Conservation (phyloP, 2,329 filamentous ascomycete species). For the Colletotrichum endophyticum region DNA sequence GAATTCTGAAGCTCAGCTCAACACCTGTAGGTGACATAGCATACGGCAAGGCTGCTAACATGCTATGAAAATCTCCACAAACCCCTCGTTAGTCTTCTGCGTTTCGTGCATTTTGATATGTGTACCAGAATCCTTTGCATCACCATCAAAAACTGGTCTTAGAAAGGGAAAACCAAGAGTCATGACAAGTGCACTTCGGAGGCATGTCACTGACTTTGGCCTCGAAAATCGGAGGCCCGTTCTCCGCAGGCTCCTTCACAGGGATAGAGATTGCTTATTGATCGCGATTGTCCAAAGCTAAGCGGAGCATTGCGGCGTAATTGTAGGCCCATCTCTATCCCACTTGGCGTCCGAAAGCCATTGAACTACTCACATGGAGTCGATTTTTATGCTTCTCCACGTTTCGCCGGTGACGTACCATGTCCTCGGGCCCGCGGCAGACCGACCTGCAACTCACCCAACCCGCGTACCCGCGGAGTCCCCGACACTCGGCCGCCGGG, state of each 20-base stretch:
- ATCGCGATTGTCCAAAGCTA: neutral
- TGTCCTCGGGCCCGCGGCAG: neutral
- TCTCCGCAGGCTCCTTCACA: no score
- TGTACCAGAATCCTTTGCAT: no score
- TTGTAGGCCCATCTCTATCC: neutral
- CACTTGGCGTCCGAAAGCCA: rapidly evolving
- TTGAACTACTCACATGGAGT: neutral
- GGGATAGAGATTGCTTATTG: neutral
- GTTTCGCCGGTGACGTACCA: neutral
- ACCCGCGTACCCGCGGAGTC: neutral
- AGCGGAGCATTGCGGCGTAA: rapidly evolving
- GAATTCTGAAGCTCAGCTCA: neutral
- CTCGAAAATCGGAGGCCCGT: no score
- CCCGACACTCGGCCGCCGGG: neutral
- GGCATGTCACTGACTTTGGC: no score
- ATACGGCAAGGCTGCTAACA: neutral
- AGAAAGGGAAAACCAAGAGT: no score
- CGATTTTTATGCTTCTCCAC: neutral
- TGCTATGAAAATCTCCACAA: no score
- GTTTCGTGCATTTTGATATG: no score
- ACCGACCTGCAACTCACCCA: neutral
- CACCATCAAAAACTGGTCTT: no score
- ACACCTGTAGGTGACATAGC: neutral
- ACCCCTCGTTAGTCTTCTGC: no score
- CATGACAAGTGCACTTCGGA: no score